Conservation (phyloP, 2,329 filamentous ascomycete genomes). For the Trichoderma cornu-damae region DNA sequence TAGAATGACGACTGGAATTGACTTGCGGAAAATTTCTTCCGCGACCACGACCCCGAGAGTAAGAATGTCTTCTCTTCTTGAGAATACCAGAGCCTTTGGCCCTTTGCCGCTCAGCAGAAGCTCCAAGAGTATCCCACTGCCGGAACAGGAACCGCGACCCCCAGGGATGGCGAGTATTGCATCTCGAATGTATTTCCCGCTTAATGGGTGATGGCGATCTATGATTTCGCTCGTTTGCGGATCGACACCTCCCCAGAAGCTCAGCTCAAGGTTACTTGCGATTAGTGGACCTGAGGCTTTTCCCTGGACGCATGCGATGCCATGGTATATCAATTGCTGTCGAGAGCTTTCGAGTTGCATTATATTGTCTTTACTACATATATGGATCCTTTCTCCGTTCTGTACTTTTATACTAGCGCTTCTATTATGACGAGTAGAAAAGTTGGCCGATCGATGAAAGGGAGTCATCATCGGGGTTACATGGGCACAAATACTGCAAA, state of each 20-base stretch:
- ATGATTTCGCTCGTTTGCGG: constrained; percentile 38
- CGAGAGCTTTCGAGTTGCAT: background rate
- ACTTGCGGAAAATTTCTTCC: constrained; percentile 35
- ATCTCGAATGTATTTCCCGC: constrained; percentile 29
- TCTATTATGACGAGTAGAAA: background rate
- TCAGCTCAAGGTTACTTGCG: constrained; percentile 30
- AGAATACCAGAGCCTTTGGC: constrained; percentile 39
- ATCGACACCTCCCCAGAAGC: constrained; percentile 44
- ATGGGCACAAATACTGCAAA: background rate
- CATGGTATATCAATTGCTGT: background rate
- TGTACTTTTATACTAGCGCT: rapidly evolving
- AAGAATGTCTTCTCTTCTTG: constrained; percentile 39
- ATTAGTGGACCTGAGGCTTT: constrained; percentile 29
- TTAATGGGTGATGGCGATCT: constrained; percentile 40
- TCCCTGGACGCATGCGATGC: constrained; percentile 25
- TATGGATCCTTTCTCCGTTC: background rate
- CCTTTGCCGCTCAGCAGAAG: constrained; percentile 37
- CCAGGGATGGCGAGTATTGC: constrained; percentile 40
- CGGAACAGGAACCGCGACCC: constrained; percentile 44
- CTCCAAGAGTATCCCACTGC: constrained; percentile 42
- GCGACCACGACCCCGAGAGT: constrained; percentile 42
- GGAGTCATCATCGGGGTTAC: background rate
- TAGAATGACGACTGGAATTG: constrained; percentile 38
- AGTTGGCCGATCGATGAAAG: background rate
- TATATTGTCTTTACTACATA: too few species aligned